phyloP scores from a whole-genome alignment of 2,329 filamentous ascomycete species.

The Pestalotiopsis sp. region DNA sequence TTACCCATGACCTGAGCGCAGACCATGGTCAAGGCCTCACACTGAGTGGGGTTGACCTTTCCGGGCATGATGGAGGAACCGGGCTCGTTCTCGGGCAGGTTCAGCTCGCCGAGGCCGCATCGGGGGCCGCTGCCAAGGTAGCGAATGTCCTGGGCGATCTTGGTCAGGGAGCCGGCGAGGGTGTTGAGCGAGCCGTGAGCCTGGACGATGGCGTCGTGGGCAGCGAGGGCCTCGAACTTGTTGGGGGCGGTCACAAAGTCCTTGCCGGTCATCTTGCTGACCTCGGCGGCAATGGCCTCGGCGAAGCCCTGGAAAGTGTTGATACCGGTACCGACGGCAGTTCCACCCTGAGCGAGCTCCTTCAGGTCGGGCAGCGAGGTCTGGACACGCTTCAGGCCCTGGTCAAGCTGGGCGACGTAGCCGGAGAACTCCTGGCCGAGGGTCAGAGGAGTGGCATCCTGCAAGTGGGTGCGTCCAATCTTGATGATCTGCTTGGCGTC shows the following conservation, averaged over 20 bases:
- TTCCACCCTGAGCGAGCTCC: slow-evolving; percentile 91
- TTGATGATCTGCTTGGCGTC: slow-evolving; percentile 90
- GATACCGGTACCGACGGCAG: slow-evolving; percentile 93
- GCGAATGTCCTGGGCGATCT: slow-evolving; percentile 97
- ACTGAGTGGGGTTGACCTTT: slow-evolving; percentile 99
- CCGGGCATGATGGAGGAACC: slow-evolving; percentile 98
- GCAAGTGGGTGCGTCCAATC: slow-evolving; percentile 96
- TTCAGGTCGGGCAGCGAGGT: slow-evolving; percentile 80
- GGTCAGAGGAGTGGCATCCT: slow-evolving; percentile 94
- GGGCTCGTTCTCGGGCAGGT: slow-evolving; percentile 96
- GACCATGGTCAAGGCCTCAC: slow-evolving; percentile 96
- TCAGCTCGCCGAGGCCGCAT: slow-evolving; percentile 91
- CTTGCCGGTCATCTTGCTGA: slow-evolving; percentile 88
- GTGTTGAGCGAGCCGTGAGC: slow-evolving; percentile 94
- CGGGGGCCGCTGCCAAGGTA: slow-evolving; percentile 96
- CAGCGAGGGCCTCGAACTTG: slow-evolving; percentile 97
- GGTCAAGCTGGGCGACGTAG: slow-evolving; percentile 93
- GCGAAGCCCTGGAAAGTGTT: slow-evolving; percentile 98
- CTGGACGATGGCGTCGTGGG: slow-evolving; percentile 94
- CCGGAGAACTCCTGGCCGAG: slow-evolving; percentile 97
- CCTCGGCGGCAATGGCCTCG: slow-evolving; percentile 87
- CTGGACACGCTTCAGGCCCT: slow-evolving; percentile 85
- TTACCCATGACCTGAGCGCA: slow-evolving; percentile 98
- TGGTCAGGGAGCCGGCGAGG: slow-evolving; percentile 86
- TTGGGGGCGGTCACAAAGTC: slow-evolving; percentile 96